Conservation (phyloP, 768 basidiomycete species). For the Asterophora lycoperdoides region DNA sequence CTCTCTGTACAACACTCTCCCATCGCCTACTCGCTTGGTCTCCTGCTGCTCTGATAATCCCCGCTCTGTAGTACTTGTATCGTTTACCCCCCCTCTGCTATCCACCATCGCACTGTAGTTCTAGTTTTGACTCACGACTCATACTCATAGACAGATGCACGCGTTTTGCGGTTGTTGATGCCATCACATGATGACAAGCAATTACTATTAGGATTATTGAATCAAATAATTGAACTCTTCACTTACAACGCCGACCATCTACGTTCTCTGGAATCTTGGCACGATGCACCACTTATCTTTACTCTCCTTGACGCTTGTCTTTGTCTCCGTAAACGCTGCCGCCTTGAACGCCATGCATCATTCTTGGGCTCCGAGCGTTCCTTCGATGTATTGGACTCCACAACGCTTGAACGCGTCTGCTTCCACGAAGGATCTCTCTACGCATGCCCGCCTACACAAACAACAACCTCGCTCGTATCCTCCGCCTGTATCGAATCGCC, state of each 20-base stretch:
- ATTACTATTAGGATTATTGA: no score
- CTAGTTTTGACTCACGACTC: background rate
- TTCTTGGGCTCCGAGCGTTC: background rate
- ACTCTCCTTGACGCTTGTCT: background rate
- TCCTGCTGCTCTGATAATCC: background rate
- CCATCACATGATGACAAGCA: no score
- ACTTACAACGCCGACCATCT: background rate
- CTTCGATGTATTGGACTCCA: background rate
- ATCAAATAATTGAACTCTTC: background rate
- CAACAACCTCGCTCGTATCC: slow-evolving; percentile 2
- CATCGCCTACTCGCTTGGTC: background rate
- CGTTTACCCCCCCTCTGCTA: background rate
- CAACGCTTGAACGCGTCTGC: background rate
- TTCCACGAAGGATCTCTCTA: background rate
- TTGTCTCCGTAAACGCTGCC: slow-evolving; percentile 2
- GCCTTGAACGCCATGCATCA: slow-evolving; percentile 6
- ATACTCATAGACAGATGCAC: background rate
- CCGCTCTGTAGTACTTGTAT: background rate
- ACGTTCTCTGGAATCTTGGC: background rate
- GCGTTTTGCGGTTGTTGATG: no score
- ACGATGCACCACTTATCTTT: background rate
- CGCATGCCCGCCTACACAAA: background rate
- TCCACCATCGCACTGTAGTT: background rate
- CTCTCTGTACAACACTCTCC: background rate
- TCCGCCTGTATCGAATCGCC: background rate